Percentiles rank a stretch among this genome's conserved stretches.
These are phyloP conservation scores for Ogataea nitratoaversa DNA, from an alignment of 805 yeast species.

Conservation along the genomic window DNA sequence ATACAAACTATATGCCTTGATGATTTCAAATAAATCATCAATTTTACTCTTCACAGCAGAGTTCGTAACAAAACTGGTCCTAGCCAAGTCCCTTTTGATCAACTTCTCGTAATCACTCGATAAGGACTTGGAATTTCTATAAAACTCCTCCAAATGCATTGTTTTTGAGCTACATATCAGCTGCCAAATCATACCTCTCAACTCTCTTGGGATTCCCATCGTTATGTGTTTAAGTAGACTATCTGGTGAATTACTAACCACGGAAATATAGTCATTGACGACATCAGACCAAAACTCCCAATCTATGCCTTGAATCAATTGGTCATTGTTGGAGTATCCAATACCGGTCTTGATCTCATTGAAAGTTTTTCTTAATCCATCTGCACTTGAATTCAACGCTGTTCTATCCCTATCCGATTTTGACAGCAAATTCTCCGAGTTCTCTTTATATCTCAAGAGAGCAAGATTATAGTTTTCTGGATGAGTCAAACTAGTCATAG, in stretches of 20 bases:
- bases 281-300: constrained; percentile 89
- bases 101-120: constrained; percentile 65
- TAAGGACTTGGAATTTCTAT: constrained; percentile 41
- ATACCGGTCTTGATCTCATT: constrained; percentile 47
- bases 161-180: constrained; percentile 76
- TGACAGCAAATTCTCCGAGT: constrained; percentile 45
- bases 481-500: constrained; percentile 19
- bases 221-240: constrained; percentile 58
- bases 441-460: constrained; percentile 53
- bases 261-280: constrained; percentile 68
- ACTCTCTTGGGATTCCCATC: constrained; percentile 76
- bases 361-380: constrained; percentile 38
- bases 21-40: constrained; percentile 64
- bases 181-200: constrained; percentile 93
- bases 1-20: constrained; percentile 78
- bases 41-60: constrained; percentile 50
- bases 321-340: constrained; percentile 32
- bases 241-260: constrained; percentile 59
- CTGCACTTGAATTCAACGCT: constrained; percentile 44
- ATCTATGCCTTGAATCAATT: constrained; percentile 42
- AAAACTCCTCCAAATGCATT: constrained; percentile 55
- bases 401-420: constrained; percentile 51
- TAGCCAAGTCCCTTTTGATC: constrained; percentile 74
- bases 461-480: constrained; percentile 54
- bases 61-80: constrained; percentile 77